These are phyloP conservation scores for Crucibulum laeve DNA, from an alignment of 768 basidiomycete genomes.

Conservation along the genomic window DNA sequence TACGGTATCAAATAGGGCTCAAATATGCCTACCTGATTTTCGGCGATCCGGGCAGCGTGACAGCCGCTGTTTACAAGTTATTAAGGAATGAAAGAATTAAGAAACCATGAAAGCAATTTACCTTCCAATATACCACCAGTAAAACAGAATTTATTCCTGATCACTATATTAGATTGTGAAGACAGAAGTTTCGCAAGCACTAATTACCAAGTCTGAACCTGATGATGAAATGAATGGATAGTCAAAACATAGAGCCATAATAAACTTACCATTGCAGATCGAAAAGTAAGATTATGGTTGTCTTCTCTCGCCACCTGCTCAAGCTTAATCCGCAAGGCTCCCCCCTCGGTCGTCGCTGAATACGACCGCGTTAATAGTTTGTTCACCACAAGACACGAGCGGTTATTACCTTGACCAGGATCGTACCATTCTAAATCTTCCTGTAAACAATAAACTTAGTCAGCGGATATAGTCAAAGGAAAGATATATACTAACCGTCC, in stretches of 20 bases:
- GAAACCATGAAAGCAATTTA: slow-evolving; percentile 1
- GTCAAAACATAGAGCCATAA: neutral
- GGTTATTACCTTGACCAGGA: slow-evolving; percentile 27
- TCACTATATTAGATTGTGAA: neutral
- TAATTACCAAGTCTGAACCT: slow-evolving; percentile 30
- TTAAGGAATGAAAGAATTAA: neutral
- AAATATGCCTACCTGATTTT: slow-evolving; percentile 17
- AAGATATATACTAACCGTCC: slow-evolving; percentile 45
- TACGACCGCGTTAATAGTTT: neutral
- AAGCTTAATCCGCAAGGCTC: slow-evolving; percentile 63
- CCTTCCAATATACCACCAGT: slow-evolving; percentile 61
- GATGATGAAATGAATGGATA: neutral
- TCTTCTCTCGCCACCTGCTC: slow-evolving; percentile 35
- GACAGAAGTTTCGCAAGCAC: too few relatives aligned
- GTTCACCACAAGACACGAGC: neutral
- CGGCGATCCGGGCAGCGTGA: slow-evolving; percentile 27
- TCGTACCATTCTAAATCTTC: slow-evolving; percentile 73
- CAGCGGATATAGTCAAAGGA: too few relatives aligned
- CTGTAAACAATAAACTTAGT: slow-evolving; percentile 2
- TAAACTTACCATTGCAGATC: slow-evolving; percentile 32
- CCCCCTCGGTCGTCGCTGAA: slow-evolving; percentile 63
- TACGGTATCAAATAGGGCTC: neutral
- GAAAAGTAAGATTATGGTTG: slow-evolving; percentile 65
- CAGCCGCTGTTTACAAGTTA: slow-evolving; percentile 17
- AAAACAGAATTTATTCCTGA: slow-evolving; percentile 56